Base-by-base conservation (phyloP, 2,329 filamentous ascomycete species). In the Neopestalotiopsis clavispora region DNA sequence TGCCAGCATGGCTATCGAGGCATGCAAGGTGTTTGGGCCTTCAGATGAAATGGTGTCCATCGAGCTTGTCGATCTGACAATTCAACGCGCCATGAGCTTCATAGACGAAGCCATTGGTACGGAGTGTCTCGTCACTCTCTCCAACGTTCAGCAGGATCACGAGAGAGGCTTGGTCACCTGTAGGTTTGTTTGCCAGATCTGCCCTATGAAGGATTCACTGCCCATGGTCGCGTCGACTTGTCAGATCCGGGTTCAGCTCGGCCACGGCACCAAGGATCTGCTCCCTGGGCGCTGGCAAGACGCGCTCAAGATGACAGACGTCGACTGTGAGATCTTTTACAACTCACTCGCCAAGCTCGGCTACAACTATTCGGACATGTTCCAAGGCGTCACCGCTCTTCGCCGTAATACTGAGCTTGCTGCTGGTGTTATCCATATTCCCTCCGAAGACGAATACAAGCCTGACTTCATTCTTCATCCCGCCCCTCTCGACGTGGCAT, bases 401-500 rank as follows among this genome's bases (percentile, higher is more conserved):
- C 23, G 23, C 23, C 23, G 34, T 10, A 38, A 1, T 10, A 6
- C 10, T 7, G 10, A 38, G 34, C 34, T 7, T 38, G 34, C 6
- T 1, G 34, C 34, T 38, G 6, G 6, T 38, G 4, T 7, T 38
- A 7, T 38, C 1, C 34, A 38, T 2, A 6, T 7, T 45, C 13
- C 12, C 4, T 5, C 42, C 12, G 42, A 45, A 1, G 13, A 14
- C 42, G 12, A 45, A 13, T 4, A 45, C 12, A 13, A n/a, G 23
- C 23, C 23, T 28, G 23, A 28, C 23, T 28, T 28, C 12, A 45
- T 45, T 34, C 71, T 82, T 0, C 80, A 82, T 61, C 81, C 81
- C 0, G 75, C 71, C 1, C 72, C 74, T 5, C 72, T 83, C 0
- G 81, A 83, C 57, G 72, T 73, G 0, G 77, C 78, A 1, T 77